phyloP scores from a whole-genome alignment of 2,329 filamentous ascomycete species.

The Coniochaeta sp. region DNA sequence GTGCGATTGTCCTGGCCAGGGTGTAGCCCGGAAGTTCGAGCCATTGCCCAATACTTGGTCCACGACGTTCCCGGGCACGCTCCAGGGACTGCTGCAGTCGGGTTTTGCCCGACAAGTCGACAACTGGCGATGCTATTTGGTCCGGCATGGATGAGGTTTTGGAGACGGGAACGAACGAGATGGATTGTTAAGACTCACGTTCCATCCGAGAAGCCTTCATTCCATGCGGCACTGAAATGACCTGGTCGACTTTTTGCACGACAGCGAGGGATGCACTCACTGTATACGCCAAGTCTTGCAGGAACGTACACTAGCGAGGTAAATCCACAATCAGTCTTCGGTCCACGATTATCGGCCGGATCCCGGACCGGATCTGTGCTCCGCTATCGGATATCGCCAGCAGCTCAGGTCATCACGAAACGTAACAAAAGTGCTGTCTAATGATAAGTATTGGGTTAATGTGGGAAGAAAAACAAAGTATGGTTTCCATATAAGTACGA shows the following conservation, averaged over 20 bases:
- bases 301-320: no score
- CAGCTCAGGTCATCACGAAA: no score
- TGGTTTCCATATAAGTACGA: no score
- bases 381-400: no score
- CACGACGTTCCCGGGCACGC: slow-evolving; percentile 16
- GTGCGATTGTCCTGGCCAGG: slow-evolving; percentile 19
- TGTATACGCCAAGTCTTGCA: no score
- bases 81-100: slow-evolving; percentile 19
- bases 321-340: no score
- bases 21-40: slow-evolving; percentile 23
- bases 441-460: no score
- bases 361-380: background rate
- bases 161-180: no score
- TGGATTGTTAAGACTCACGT: no score
- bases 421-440: background rate
- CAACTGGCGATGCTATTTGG: slow-evolving; percentile 12
- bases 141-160: slow-evolving; percentile 5
- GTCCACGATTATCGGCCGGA: no score
- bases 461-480: no score
- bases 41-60: slow-evolving; percentile 22
- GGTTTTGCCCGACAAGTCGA: slow-evolving; percentile 22
- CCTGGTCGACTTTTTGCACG: background rate
- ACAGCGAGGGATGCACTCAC: background rate
- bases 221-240: no score
- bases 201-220: background rate